Percentiles rank a stretch among this genome's conserved stretches.
phyloP scores from a whole-genome alignment of 73 alveolate genomes.

The Paramecium octaurelia region DNA sequence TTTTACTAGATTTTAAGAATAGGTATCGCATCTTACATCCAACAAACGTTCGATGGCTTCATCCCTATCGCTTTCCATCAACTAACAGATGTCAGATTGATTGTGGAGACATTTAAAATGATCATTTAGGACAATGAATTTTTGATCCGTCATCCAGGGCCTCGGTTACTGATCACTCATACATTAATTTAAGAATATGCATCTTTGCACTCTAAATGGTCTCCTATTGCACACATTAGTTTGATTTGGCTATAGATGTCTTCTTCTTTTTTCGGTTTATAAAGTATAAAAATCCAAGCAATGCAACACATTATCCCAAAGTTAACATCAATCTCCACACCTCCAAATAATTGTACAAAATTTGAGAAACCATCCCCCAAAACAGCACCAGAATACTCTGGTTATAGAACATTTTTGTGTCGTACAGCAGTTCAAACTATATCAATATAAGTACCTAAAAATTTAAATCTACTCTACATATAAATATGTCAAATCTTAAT shows the following conservation, averaged over 20 bases:
- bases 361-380: background rate
- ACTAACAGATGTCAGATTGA: background rate
- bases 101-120: background rate
- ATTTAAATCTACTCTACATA: background rate
- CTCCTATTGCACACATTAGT: background rate
- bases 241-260: background rate
- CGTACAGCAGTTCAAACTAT: background rate
- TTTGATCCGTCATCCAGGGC: constrained; percentile 1
- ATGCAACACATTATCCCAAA: background rate
- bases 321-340: background rate
- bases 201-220: background rate
- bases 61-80: background rate
- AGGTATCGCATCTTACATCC: background rate
- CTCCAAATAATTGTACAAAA: background rate
- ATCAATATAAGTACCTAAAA: background rate
- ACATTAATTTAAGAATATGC: background rate
- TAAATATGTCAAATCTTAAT: background rate
- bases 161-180: background rate
- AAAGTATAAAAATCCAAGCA: background rate
- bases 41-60: background rate
- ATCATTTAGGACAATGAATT: background rate
- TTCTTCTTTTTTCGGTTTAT: background rate
- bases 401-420: background rate
- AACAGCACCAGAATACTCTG: background rate
- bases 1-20: background rate